Base-by-base conservation (phyloP, 345 rosid genomes). In the Angophora floribunda region DNA sequence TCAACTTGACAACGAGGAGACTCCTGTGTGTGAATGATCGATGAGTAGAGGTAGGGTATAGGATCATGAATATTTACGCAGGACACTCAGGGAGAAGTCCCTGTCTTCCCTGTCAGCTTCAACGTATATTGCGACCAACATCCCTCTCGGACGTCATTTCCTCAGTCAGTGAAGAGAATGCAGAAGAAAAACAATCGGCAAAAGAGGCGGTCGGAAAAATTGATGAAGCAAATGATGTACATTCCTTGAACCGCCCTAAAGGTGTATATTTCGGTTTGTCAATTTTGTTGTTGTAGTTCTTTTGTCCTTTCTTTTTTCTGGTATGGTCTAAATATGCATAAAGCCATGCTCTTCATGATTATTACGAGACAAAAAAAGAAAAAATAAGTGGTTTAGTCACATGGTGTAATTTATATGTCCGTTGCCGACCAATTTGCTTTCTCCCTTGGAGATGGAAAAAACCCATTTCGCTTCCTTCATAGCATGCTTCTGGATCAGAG, bases 1-100 rank as follows among this genome's bases (percentile, higher is more conserved):
- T 1, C 93, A 86, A 44, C 24, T 90, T 1, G 97, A 94, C 90
- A 91, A 89, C 14, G 98, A 93, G 86, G 95, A 93, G 41, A 5
- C 90, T 85, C 87, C 59, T 10, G 57, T 7, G 14, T 53, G 82
- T 85, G 87, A 70, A 51, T 85, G 89, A 85, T 47, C 13, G 30
- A 36, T 9, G 65, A 52, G 49, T 45, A 85, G 49, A 85, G 15
- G 49, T 32, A 13, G 70, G 86, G 7, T 36, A 26, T 36, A 80
- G 55, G 50, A 45, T 75, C 32, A 6, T n/a, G 17, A 32, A 52
- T 52, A 55, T 79, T 45, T 45, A 52, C 52, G 51, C 26, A 21
- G 59, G 84, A 13, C 41, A 30, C 57, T 41, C 28, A 19, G 84
- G 84, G 84, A 75, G 26, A 22, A 75, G 49, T 75, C 47, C 28